Evolutionary conservation across 768 basidiomycete genomes (phyloP), one percentile per base, ranked within the genome.

Genomic region (Pisolithus tinctorius): DNA sequence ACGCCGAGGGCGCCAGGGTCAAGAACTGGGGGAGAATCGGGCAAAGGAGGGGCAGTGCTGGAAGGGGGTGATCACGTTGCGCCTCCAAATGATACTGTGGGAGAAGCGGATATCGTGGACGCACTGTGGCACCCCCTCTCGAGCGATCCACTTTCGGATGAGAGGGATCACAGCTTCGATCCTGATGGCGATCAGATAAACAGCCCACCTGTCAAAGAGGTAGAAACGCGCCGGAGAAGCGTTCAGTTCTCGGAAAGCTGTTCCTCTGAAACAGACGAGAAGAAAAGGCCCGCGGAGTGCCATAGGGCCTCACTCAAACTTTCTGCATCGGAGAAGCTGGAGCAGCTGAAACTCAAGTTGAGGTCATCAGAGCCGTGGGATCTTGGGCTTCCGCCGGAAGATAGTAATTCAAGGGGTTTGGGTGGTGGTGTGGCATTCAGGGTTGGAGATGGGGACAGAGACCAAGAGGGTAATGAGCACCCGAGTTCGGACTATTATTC

Each of bases 341-440:
- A 75, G 34, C 76, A 77, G 64, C 71, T 83, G 47, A 73, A 72
- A 43, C 66, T 80, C 55, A 72, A 79, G 60, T 64, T 78, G 48
- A 76, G 75, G 55, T 30, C 45, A 36, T 63, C 73, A 16, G 80
- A 80, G 55, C 80, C 80, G 14, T 88, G 87, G 87, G 85, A 86
- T 39, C 69, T 76, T 43, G 63, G 78, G 23, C 72, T 74, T 39
- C 79, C 78, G 11, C 78, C 79, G 4, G 60, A 70, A 34, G 70
- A 70, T 23, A 73, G 73, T 53, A 75, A 69, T 27, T 13, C 43
- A 25, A 16, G 43, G 25, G 29, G 14, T 45, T 27, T n/a, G 5
- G 43, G 25, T 34, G 51, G 11, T 17, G 17, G 20, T 13, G 6
- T 26, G n/a, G 51, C 39, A 31, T n/a, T 11, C 40, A 45, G 29